Conservation (phyloP, 495 filamentous ascomycete species). For the Daldinia caldariorum region DNA sequence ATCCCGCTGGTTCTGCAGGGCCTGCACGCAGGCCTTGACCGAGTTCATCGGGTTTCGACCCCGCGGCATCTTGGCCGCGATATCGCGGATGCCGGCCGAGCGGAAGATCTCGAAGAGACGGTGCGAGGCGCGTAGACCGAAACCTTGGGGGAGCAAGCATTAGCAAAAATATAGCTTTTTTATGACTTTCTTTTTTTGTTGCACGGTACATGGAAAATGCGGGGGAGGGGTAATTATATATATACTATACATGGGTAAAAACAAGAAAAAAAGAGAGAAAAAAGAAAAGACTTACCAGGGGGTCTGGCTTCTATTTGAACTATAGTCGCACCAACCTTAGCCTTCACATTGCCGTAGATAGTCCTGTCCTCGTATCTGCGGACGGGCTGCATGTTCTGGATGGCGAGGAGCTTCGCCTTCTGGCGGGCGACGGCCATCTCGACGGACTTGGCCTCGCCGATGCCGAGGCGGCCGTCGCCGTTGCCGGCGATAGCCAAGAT, state of each 20-base stretch:
- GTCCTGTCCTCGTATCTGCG: constrained; percentile 90
- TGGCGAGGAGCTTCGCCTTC: constrained; percentile 78
- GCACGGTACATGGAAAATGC: not conserved
- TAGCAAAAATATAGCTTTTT: not conserved
- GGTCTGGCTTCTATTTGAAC: constrained; percentile 81
- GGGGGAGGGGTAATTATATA: not conserved
- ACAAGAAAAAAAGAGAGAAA: too few relatives aligned
- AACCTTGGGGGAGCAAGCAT: constrained; percentile 66
- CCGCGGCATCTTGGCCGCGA: constrained; percentile 79
- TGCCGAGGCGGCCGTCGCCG: constrained; percentile 80
- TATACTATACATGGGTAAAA: not conserved
- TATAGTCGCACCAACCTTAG: constrained; percentile 85
- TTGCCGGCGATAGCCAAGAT: constrained; percentile 83
- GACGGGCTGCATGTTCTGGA: constrained; percentile 87
- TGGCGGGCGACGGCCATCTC: constrained; percentile 70
- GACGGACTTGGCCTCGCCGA: constrained; percentile 87
- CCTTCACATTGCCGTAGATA: constrained; percentile 84
- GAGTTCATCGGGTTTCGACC: constrained; percentile 96
- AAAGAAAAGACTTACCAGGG: constrained; percentile 72
- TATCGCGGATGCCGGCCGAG: constrained; percentile 82
- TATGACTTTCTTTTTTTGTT: not conserved
- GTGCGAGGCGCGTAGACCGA: constrained; percentile 88
- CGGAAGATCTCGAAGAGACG: constrained; percentile 93
- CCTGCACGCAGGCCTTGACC: constrained; percentile 87
- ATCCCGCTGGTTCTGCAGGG: constrained; percentile 80